Base-by-base conservation (phyloP, 2,329 filamentous ascomycete genomes). In the Diplodia sapinea region DNA sequence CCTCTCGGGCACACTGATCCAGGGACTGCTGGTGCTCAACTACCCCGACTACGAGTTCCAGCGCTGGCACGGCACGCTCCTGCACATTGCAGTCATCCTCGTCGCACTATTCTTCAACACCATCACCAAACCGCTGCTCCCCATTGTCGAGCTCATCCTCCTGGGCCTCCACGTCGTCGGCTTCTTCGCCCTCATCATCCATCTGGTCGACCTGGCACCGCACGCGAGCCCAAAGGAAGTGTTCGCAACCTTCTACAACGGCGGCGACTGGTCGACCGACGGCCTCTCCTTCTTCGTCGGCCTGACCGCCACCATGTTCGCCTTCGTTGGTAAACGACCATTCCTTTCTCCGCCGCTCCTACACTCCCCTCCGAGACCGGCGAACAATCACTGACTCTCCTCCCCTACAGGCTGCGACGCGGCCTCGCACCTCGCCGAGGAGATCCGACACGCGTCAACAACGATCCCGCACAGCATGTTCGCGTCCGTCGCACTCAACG, bases 181-280 rank as follows among this genome's bases (percentile, higher is more conserved):
- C 4, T 83, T 86, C 72, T 83, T 86, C 67, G 84, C 80, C 0
- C 82, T 85, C 66, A 73, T 86, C 12, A 81, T 85, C 29, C 78
- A 82, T 0, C 72, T 85, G 4, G 77, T 80, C 69, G 76, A 79
- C 1, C 75, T 82, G 65, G 79, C 80, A 0, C 79, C 81, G 0
- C 76, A 77, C 9, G 77, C 79, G 50, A 76, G 78, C 20, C 75
- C 81, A 0, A 72, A 78, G 15, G 77, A 79, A 3, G 81, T 85
- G 0, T 84, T 86, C 68, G 80, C 80, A 3, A 74, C 78, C 1
- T 86, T 86, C 69, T 75, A 78, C 23, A 85, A 86, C n/a, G 67
- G 73, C 17, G 83, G 82, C 0, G 74, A 73, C 3, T 86, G 82
- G 80, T 74, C 75, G 1, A 82, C 74, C 3, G 75, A 79, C 38